Evolutionary conservation across 768 basidiomycete genomes (phyloP), one percentile per base, ranked within the genome.

Genomic region (Gelatoporia subvermispora): DNA sequence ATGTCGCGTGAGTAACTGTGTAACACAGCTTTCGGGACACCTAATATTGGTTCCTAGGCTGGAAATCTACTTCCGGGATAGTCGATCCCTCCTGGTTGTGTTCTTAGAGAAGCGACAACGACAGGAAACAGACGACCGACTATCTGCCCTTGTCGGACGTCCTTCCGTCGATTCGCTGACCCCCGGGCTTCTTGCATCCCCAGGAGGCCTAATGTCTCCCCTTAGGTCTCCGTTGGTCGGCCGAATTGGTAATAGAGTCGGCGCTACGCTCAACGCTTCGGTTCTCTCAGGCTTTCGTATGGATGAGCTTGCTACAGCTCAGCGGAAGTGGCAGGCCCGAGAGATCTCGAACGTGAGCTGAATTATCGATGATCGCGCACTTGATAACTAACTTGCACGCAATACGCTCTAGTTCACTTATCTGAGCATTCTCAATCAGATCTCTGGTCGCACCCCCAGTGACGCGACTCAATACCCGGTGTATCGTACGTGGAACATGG

Each of bases 391-490:
- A 13, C 21, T 46, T 2, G 11, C 38, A 22, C 21, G 21, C 22
- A 42, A 48, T 38, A 23, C 42, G 9, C 18, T 38, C 8, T 48
- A 94, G 92, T 95, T 91, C 63, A 85, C 88, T 1, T 95, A 94
- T 65, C 67, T 95, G 43, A 85, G 88, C 52, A 81, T 96, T 47
- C 69, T 96, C 47, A 96, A 96, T 57, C 92, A 95, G 63, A 78
- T 90, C 18, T 94, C 93, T 3, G 93, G 93, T 37, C 78, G 93
- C 18, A 96, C 93, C 3, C 92, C 93, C 1, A 92, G 86, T 60
- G 93, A 96, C 69, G 91, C 93, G 9, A 95, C 94, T 0, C 92
- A 94, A 57, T 96, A 93, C 66, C 93, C 93, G 0, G 81, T 95
- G 8, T 93, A 91, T 54, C 89, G 88, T 90, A 58, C 43, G 86